Base-by-base conservation (phyloP, 1,139 yeast species). In the Zygosaccharomyces pseudobailii region DNA sequence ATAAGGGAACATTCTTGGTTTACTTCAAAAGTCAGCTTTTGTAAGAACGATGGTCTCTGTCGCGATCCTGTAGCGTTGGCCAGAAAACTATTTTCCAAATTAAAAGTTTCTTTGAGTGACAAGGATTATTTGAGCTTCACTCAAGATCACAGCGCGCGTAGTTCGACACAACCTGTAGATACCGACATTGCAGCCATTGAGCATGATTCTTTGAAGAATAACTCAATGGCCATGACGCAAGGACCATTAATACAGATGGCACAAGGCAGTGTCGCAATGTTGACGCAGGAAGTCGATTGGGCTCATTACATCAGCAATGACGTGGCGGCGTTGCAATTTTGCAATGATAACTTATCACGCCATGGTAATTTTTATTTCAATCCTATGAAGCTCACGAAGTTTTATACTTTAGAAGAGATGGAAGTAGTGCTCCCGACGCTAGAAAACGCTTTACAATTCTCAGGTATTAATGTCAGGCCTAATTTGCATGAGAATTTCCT, bases 1-100 rank as follows among this genome's bases (percentile, higher is more conserved):
- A 65, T 80, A 3, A 65, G 72, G 41, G 56, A 63, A 6, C 84
- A 80, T 55, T 76, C 76, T 3, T 82, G 87, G 86, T 59, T 58
- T 37, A 71, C 73, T 17, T 63, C 69, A 24, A 63, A 68, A 38
- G 73, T 76, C 50, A 60, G 65, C 6, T 70, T 77, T 39, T 66
- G 76, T 19, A 68, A 72, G 40, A 56, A 60, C 3, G 67, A 70
- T 21, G 82, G 78, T 0, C 54, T 73, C 49, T 79, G 84, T 54
- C 70, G 65, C 25, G 76, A 80, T 53, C 76, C 84, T 0, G 52
- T 66, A n/a, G 53, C 66, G 21, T 58, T 78, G 34, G 73, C 78
- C 1, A 63, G 71, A 3, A 70, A 69, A 44, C 56, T 78, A 32
- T 57, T 76, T 47, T 71, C 72, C 23, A 74, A 71, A 51, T 58